phyloP scores from a whole-genome alignment of 352 stramenopile genomes.

The Globisporangium cederbergense region DNA sequence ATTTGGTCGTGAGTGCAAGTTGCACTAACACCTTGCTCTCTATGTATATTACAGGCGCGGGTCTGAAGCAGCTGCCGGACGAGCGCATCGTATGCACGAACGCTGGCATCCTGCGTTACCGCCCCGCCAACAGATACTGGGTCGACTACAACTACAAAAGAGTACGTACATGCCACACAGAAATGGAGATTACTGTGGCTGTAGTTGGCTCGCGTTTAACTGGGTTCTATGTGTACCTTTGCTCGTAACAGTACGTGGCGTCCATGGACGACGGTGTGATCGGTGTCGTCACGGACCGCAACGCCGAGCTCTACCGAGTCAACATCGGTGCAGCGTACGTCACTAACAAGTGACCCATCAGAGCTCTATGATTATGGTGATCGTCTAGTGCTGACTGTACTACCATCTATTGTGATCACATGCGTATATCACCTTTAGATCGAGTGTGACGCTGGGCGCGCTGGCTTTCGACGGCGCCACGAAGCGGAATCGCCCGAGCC shows the following conservation, averaged over 20 bases:
- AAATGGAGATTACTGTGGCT: neutral
- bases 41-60: conserved; percentile 33
- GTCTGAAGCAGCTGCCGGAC: conserved; percentile 50
- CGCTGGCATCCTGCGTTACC: conserved; percentile 81
- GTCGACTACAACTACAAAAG: conserved; percentile 86
- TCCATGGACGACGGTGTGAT: conserved; percentile 91
- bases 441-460: conserved; percentile 57
- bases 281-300: conserved; percentile 92
- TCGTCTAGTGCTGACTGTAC: conserved; percentile 5
- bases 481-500: conserved; percentile 94
- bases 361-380: neutral
- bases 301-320: conserved; percentile 93
- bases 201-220: neutral
- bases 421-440: conserved; percentile 29
- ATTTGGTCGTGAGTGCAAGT: neutral
- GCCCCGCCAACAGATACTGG: conserved; percentile 87
- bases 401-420: neutral
- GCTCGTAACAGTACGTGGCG: conserved; percentile 53
- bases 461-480: conserved; percentile 97
- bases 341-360: neutral
- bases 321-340: conserved; percentile 92
- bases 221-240: neutral
- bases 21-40: neutral
- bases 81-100: conserved; percentile 76
- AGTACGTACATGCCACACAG: conserved; percentile 28